Evolutionary conservation across 2,329 filamentous ascomycete genomes (phyloP).

Genomic region (Aspergillus japonicus): DNA sequence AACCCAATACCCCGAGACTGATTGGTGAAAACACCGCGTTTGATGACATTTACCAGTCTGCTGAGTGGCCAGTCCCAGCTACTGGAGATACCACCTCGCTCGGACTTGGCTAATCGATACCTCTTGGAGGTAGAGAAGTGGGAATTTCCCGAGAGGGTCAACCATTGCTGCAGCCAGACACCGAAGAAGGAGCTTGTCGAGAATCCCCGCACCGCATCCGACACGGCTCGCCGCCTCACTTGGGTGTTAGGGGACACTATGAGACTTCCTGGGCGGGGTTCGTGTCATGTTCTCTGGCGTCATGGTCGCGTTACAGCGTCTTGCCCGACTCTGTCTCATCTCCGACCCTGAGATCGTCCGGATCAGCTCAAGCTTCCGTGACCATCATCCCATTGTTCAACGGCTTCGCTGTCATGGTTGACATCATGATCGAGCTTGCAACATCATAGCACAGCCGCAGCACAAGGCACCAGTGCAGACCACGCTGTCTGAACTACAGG

Average conservation of each 20-base stretch:
- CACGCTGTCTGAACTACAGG: not conserved
- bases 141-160: conserved; percentile 1
- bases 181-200: not conserved
- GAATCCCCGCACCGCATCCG: not conserved
- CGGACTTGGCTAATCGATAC: not conserved
- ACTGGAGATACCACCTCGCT: not conserved
- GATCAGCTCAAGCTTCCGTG: not conserved
- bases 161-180: not conserved
- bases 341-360: not conserved
- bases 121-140: too few relatives aligned
- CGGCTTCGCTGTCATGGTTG: not conserved
- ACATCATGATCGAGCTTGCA: not conserved
- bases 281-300: not conserved
- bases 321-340: not conserved
- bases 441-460: not conserved
- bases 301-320: not conserved
- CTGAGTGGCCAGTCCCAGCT: not conserved
- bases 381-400: not conserved
- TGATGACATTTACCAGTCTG: not conserved
- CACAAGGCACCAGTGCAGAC: not conserved
- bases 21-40: not conserved
- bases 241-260: not conserved
- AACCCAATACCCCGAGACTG: conserved; percentile 5
- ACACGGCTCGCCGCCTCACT: not conserved
- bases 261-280: not conserved